These are phyloP conservation scores for Kodamaea fungicola DNA, from an alignment of 1,139 yeast genomes.

Conservation along the genomic window DNA sequence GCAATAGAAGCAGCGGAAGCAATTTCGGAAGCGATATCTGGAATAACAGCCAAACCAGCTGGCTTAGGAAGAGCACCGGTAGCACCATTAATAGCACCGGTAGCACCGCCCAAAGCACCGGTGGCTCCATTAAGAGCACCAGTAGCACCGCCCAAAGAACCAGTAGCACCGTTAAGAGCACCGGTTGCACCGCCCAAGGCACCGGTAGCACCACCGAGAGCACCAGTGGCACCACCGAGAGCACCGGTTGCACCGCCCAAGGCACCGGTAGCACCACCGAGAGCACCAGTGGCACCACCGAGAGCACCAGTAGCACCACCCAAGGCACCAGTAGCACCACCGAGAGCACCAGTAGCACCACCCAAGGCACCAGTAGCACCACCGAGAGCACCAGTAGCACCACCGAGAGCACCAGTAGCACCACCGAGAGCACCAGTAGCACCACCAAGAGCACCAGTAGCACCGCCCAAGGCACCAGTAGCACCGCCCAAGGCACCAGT, in stretches of 20 bases:
- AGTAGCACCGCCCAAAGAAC: background rate
- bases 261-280: background rate
- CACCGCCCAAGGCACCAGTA: conserved; percentile 1
- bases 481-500: background rate
- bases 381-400: background rate
- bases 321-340: background rate
- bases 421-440: conserved; percentile 1
- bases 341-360: background rate
- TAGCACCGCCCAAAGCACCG: background rate
- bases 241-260: background rate
- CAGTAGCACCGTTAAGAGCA: background rate
- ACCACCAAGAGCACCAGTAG: background rate
- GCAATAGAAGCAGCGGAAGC: background rate
- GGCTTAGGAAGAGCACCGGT: background rate
- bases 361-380: background rate
- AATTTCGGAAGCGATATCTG: background rate
- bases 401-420: background rate
- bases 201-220: background rate
- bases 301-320: background rate
- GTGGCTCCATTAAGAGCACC: background rate
- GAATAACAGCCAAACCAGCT: background rate
- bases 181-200: background rate
- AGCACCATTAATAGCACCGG: background rate
- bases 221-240: background rate
- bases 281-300: background rate